Evolutionary conservation across 192 early-diverging fungal species (phyloP), one percentile per base, ranked within the genome.

Genomic region (Podila clonocystis): DNA sequence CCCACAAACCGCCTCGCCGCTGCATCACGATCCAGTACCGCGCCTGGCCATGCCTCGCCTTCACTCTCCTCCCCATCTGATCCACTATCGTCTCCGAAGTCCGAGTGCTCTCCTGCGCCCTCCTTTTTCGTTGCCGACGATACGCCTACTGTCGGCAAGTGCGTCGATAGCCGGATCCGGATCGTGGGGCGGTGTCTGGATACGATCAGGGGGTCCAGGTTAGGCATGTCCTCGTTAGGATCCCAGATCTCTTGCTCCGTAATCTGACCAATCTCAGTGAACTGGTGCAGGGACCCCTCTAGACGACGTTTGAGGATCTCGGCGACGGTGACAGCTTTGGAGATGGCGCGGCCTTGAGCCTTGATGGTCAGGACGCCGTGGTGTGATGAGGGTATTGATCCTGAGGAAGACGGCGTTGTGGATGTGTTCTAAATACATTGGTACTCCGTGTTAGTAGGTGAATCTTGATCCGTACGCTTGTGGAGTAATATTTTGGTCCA

Each of bases 251-350:
- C 75, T 28, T 71, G 63, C 50, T 78, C 75, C 48, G 75, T 71
- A 50, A 72, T 28, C 36, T 78, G 75, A 3, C 88, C 88, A 13
- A 89, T 85, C 45, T 89, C 86, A 34, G 83, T 89, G 31, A 87
- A 89, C 48, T 89, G 88, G 65, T 89, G 85, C 12, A 89, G 60
- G 2, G 72, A 63, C 9, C 86, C 85, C 30, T 84, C 84, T 75
- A 91, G 70, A 1, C 82, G 61, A 55, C 92, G 82, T 55, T 93
- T 93, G 24, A 90, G 82, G 38, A 93, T 93, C 65, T 93, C 92
- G 9, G 85, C 86, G 19, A 93, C 87, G 0, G 91, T 85, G 1
- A 93, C 87, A 24, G 91, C 85, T 30, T 91, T 92, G 41, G 88
- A 89, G 50, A 93, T 82, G 30, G 85, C 64, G 29, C 75, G 71